These are phyloP conservation scores for Nematocida major DNA, from an alignment of 371 early-diverging fungal species.

Conservation along the genomic window DNA sequence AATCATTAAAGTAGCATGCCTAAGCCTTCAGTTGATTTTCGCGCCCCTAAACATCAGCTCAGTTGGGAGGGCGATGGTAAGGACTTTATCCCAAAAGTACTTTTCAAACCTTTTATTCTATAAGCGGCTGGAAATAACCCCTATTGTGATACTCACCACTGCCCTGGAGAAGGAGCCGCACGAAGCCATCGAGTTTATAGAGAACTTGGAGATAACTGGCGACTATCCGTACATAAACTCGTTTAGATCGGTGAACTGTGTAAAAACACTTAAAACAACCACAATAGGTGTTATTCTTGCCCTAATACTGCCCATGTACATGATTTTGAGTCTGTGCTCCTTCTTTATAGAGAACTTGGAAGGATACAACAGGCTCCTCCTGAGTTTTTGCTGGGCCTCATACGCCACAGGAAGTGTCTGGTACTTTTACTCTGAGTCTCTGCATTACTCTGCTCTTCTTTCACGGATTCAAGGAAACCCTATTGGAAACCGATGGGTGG, in stretches of 20 bases:
- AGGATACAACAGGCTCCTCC: neutral
- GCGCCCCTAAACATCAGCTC: neutral
- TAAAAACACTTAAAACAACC: neutral
- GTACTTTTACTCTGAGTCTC: neutral
- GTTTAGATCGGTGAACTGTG: neutral
- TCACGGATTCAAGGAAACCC: constrained; percentile 1
- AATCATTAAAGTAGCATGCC: neutral
- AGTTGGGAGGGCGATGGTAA: neutral
- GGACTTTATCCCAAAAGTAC: neutral
- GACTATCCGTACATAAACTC: constrained; percentile 14
- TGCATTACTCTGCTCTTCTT: neutral
- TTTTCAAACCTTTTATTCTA: constrained; percentile 15
- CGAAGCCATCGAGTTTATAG: constrained; percentile 1
- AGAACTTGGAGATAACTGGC: neutral
- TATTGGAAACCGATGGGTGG: neutral
- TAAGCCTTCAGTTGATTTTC: neutral
- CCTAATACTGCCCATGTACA: neutral
- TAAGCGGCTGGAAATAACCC: neutral
- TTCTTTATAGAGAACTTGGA: neutral
- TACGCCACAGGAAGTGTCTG: neutral
- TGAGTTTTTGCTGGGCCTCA: neutral
- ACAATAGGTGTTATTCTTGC: neutral
- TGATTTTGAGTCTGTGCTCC: neutral
- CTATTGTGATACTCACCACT: neutral
- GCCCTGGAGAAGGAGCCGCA: constrained; percentile 4